Conservation (phyloP, 2,329 filamentous ascomycete species). For the Colletotrichum liriopes region DNA sequence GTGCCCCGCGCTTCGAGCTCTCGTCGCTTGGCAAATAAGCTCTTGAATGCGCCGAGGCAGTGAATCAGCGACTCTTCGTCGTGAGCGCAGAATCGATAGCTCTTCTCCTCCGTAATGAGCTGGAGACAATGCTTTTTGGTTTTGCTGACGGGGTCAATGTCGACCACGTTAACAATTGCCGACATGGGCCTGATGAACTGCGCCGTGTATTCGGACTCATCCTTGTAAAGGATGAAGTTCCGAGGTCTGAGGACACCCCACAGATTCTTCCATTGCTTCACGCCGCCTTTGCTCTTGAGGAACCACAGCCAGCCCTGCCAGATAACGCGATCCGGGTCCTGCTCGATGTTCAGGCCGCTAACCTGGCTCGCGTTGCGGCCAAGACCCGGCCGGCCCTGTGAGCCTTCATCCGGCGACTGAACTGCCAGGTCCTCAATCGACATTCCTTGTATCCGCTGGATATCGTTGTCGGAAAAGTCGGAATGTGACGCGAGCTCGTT, state of each 20-base stretch:
- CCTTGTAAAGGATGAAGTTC: conserved; percentile 92
- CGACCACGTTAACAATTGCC: conserved; percentile 89
- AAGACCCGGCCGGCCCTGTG: conserved; percentile 51
- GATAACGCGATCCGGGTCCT: conserved; percentile 88
- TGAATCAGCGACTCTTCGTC: conserved; percentile 87
- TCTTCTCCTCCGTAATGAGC: conserved; percentile 93
- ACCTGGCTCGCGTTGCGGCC: conserved; percentile 74
- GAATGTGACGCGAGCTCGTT: conserved; percentile 85
- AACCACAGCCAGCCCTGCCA: conserved; percentile 94
- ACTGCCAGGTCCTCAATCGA: conserved; percentile 67
- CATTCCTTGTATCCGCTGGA: conserved; percentile 63
- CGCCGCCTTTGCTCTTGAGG: conserved; percentile 84
- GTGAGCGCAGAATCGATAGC: conserved; percentile 81
- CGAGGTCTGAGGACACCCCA: conserved; percentile 93
- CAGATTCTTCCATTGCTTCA: conserved; percentile 94
- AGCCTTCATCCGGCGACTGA: conserved; percentile 51
- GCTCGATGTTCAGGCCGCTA: conserved; percentile 70
- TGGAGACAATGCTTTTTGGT: conserved; percentile 92
- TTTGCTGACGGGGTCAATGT: conserved; percentile 88
- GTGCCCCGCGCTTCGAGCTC: conserved; percentile 71
- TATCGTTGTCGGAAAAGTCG: conserved; percentile 84
- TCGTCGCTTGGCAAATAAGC: conserved; percentile 80
- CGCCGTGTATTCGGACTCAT: conserved; percentile 91
- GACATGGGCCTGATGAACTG: conserved; percentile 85
- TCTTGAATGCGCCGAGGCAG: conserved; percentile 93